Base-by-base conservation (phyloP, 2,329 filamentous ascomycete species). In the Epichloe elymi region DNA sequence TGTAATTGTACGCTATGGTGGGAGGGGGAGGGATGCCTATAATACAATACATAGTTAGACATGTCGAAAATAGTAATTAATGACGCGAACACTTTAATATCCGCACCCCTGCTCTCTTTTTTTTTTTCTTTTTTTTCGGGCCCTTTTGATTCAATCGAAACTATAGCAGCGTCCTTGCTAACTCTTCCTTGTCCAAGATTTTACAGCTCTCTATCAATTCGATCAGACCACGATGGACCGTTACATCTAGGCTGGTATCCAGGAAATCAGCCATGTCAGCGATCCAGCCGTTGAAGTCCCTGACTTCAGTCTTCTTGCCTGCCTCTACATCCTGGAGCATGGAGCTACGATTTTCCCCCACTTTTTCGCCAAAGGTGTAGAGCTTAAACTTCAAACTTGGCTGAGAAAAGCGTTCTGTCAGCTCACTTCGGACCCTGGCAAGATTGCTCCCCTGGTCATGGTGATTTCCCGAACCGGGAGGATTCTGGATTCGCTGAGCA, bases 241-340 rank as follows among this genome's bases (percentile, higher is more conserved):
- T 58, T 46, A 72, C 60, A 48, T 67, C 61, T 11, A 69, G 49
- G 17, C 58, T 59, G 17, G 56, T 53, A 39, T 61, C 61, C 4
- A 75, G 62, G 33, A 68, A 67, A 17, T 56, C 59, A 5, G 70
- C 73, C 58, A 64, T 74, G 39, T 74, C 72, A 36, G 74, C 65
- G 17, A 81, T 63, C 71, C 75, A 81, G 49, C 79, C 79, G 58
- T 82, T 82, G 57, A 83, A 75, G 55, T 80, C 76, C 47, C 67
- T 61, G 42, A 82, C 70, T 60, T 82, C 79, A 5, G 79, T 81
- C 51, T 61, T 58, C 58, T 72, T 74, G 15, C 74, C 73, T 6
- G 72, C 70, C 35, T 60, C 63, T 12, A 76, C 70, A 58, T 83
- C 79, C 63, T 83, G 79, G 5, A 80, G 68, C 79, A 83, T 83